Percentiles rank a stretch among this genome's conserved stretches.
These are phyloP conservation scores for Syncephalastrum racemosum DNA, from an alignment of 371 early-diverging fungal genomes.

Conservation along the genomic window DNA sequence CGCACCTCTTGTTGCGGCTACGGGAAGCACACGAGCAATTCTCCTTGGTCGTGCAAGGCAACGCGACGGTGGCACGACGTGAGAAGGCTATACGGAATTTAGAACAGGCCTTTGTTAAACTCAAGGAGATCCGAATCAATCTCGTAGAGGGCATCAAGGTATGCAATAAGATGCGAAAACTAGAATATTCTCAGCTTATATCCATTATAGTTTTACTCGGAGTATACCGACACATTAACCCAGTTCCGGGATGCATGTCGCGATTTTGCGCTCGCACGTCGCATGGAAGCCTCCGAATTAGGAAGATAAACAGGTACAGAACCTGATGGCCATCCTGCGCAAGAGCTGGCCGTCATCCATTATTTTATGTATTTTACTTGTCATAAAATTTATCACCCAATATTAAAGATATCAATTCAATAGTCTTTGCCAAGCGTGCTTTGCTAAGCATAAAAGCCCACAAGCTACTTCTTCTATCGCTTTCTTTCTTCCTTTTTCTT, in stretches of 20 bases:
- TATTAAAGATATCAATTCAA: too few relatives aligned
- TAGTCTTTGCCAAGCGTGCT: too few relatives aligned
- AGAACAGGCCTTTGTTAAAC: constrained; percentile 66
- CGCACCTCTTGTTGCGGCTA: constrained; percentile 50
- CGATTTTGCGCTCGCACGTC: constrained; percentile 71
- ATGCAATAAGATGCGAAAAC: background rate
- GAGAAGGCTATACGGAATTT: constrained; percentile 70
- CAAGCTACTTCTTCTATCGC: too few relatives aligned
- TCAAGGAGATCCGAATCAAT: constrained; percentile 64
- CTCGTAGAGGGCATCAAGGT: constrained; percentile 68
- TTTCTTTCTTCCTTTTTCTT: too few relatives aligned
- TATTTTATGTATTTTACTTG: too few relatives aligned
- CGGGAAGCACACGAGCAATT: constrained; percentile 63
- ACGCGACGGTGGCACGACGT: constrained; percentile 52
- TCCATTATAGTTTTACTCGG: constrained; percentile 63
- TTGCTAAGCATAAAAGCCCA: too few relatives aligned
- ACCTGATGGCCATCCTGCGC: too few relatives aligned
- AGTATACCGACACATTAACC: constrained; percentile 61
- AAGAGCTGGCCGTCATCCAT: too few relatives aligned
- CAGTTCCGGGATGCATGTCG: constrained; percentile 62
- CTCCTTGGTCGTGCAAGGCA: constrained; percentile 49
- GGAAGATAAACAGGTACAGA: constrained; percentile 33
- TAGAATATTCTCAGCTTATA: constrained; percentile 4
- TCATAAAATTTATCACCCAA: too few relatives aligned
- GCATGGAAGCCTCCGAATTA: constrained; percentile 67